A percentile compares a stretch with the other conserved stretches of the same genome.
Evolutionary conservation across 768 basidiomycete genomes (phyloP).

Genomic region (Rhizopogon salebrosus): DNA sequence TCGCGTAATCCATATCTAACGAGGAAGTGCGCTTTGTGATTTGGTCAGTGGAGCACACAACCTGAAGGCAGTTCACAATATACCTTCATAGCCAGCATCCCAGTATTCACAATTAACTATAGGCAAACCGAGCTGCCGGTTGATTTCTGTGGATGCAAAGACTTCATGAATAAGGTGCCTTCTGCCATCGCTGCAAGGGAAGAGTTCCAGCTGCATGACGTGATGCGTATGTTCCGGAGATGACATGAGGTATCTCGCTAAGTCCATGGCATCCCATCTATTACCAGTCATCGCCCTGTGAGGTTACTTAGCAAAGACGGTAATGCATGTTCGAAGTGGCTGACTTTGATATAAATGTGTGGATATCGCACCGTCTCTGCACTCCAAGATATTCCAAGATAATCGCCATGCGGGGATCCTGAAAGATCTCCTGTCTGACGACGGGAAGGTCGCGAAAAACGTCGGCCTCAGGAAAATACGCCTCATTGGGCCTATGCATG

Average conservation of each 20-base stretch:
- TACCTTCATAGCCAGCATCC: neutral
- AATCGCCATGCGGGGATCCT: neutral
- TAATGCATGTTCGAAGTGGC: neutral
- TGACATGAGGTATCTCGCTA: neutral
- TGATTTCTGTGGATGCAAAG: neutral
- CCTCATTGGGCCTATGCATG: conserved; percentile 46
- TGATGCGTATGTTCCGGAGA: neutral
- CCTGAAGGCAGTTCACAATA: neutral
- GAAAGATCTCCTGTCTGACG: conserved; percentile 29
- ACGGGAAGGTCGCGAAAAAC: conserved; percentile 83
- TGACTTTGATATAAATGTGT: neutral
- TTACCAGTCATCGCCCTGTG: neutral
- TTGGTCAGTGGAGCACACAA: neutral
- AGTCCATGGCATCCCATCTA: neutral
- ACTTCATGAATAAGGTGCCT: neutral
- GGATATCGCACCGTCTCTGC: neutral
- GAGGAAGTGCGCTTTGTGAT: neutral
- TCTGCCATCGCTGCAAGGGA: neutral
- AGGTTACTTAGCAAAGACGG: neutral
- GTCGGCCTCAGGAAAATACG: conserved; percentile 80
- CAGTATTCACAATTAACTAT: neutral
- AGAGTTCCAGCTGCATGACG: neutral
- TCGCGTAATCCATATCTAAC: neutral
- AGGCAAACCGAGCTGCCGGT: neutral
- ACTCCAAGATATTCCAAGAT: neutral